Evolutionary conservation across 129 eudicot genomes (phyloP), one percentile per base, ranked within the genome.

Genomic region (Arctium lappa): DNA sequence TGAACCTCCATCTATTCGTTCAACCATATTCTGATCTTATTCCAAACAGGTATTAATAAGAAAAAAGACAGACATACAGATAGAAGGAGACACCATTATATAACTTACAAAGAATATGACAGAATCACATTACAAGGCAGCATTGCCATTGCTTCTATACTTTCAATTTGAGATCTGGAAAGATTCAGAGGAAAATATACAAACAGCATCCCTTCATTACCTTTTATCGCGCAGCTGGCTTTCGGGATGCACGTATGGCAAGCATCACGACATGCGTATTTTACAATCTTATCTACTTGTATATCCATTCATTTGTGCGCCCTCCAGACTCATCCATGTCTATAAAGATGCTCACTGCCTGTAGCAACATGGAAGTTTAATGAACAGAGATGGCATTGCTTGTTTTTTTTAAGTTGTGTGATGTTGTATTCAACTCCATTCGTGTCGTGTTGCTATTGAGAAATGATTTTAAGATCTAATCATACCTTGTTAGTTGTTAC

Each of bases 291-390:
- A 68, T 79, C 89, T 90, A 96, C 90, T 92, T 96, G 93, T 96
- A 93, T 80, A 96, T 96, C 99, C 99, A 96, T 85, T 96, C 99
- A 12, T 93, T 91, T 80, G 99, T 90, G 7, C 99, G 99, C 32
- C 97, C 99, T 78, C 99, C 99, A 3, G 95, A 80, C 80, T 93
- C 98, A 31, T 96, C 99, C 98, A 96, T 90, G 86, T 96, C 99
- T 81, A 96, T 96, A 78, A 96, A 96, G 77, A 96, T 96, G 94
- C 98, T 93, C 31, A 96, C 97, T 5, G 99, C 99, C 99, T 96
- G 91, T 73, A 78, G 6, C 40, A 82, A 72, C 33, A 50, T 31
- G n/a, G 78, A 66, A n/a, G 2, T 22, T 75, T 75, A 48, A 75
- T 8, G 48, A 29, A 75, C n/a, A 75, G 27, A 75, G 38, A 48